phyloP scores from a whole-genome alignment of 1,139 yeast genomes.

The Pichia sp. region DNA sequence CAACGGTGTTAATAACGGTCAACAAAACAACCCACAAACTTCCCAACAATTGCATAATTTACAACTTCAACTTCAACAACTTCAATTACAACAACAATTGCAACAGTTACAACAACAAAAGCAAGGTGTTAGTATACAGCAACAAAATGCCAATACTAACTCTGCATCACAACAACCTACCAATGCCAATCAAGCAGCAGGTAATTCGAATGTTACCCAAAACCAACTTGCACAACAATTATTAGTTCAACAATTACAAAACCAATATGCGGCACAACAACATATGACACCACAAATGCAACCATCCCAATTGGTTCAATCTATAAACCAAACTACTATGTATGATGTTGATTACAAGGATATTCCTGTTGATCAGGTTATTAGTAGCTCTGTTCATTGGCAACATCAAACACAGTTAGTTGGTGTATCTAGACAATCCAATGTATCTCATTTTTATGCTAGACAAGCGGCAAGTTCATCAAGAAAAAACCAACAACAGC shows the following conservation, averaged over 20 bases:
- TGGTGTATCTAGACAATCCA: constrained; percentile 72
- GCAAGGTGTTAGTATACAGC: constrained; percentile 22
- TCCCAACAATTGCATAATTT: constrained; percentile 19
- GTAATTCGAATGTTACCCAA: constrained; percentile 12
- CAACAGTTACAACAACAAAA: constrained; percentile 26
- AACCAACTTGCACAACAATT: constrained; percentile 19
- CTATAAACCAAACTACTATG: constrained; percentile 28
- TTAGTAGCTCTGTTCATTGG: constrained; percentile 65
- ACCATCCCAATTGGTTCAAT: constrained; percentile 12
- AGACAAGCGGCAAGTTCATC: constrained; percentile 88
- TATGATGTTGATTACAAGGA: constrained; percentile 27
- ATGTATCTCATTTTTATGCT: constrained; percentile 81
- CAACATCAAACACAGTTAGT: constrained; percentile 84
- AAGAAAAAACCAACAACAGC: constrained; percentile 35
- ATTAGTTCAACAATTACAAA: constrained; percentile 13
- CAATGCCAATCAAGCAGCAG: constrained; percentile 8
- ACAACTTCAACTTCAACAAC: constrained; percentile 21
- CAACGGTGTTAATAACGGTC: constrained; percentile 23
- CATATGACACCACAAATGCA: constrained; percentile 15
- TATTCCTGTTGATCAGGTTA: constrained; percentile 37
- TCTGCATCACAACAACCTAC: constrained; percentile 5
- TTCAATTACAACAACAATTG: constrained; percentile 25
- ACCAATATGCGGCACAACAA: constrained; percentile 12
- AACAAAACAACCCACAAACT: constrained; percentile 20
- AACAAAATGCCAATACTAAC: constrained; percentile 16